A percentile compares a stretch with the other conserved stretches of the same genome.
These are phyloP conservation scores for Mrakia frigida DNA, from an alignment of 768 basidiomycete genomes.

Conservation along the genomic window DNA sequence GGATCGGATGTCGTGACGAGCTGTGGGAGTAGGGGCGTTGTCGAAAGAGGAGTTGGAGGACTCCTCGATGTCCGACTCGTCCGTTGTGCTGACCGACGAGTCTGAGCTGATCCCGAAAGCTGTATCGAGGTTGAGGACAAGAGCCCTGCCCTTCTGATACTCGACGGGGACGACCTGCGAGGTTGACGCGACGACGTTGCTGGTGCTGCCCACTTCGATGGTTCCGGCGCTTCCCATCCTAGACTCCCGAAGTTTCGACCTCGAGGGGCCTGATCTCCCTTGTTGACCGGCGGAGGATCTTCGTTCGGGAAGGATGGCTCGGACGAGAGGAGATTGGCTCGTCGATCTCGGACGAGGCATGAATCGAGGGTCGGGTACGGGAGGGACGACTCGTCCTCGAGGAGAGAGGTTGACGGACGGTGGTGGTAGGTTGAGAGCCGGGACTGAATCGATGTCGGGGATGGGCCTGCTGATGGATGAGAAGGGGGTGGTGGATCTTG, in stretches of 20 bases:
- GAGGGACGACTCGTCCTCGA: background rate
- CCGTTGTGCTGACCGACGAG: constrained; percentile 9
- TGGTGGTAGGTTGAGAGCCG: background rate
- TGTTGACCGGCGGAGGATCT: background rate
- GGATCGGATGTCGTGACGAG: constrained; percentile 3
- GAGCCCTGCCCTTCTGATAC: background rate
- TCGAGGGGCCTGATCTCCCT: background rate
- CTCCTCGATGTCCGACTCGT: constrained; percentile 25
- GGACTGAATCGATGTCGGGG: constrained; percentile 2
- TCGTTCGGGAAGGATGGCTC: constrained; percentile 4
- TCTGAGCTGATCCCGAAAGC: background rate
- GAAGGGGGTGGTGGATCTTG: background rate
- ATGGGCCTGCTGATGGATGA: background rate
- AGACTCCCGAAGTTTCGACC: background rate
- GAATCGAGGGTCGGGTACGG: background rate
- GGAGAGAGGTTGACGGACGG: background rate
- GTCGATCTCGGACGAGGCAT: constrained; percentile 8
- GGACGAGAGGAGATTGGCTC: constrained; percentile 10
- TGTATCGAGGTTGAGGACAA: constrained; percentile 13
- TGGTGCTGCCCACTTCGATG: background rate
- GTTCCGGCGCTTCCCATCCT: background rate
- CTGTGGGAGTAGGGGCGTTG: constrained; percentile 8
- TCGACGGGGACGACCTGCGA: background rate
- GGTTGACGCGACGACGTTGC: background rate
- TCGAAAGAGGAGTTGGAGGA: constrained; percentile 23